These are phyloP conservation scores for Chenopodium album DNA, from an alignment of 148 eudicot genomes.

Conservation along the genomic window DNA sequence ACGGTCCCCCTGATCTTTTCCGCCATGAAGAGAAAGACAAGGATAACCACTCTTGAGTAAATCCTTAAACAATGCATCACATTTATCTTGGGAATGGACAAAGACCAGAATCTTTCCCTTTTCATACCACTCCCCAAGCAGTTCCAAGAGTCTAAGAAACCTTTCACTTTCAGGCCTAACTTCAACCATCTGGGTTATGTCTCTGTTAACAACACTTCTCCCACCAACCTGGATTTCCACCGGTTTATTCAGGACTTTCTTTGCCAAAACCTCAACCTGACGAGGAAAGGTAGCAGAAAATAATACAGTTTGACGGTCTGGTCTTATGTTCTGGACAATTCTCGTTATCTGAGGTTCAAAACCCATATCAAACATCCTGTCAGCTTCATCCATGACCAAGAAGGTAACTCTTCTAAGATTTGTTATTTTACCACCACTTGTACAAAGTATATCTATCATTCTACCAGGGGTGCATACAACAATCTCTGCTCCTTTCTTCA, in stretches of 20 bases:
- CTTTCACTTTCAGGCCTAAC: conserved; percentile 75
- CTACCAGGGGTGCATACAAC: conserved; percentile 90
- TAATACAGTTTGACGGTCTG: conserved; percentile 81
- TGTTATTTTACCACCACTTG: conserved; percentile 76
- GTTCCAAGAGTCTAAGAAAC: conserved; percentile 60
- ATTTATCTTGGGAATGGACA: conserved; percentile 73
- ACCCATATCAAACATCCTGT: conserved; percentile 89
- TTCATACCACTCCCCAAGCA: conserved; percentile 89
- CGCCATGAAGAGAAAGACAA: conserved; percentile 84
- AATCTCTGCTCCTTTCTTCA: conserved; percentile 77
- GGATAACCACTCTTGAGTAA: conserved; percentile 76
- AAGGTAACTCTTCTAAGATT: conserved; percentile 79
- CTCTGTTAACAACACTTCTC: conserved; percentile 82
- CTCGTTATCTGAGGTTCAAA: conserved; percentile 86
- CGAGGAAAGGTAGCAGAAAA: conserved; percentile 90
- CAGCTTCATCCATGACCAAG: conserved; percentile 90
- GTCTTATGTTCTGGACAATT: conserved; percentile 76
- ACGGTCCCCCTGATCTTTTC: conserved; percentile 80
- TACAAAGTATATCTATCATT: conserved; percentile 82
- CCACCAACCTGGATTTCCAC: conserved; percentile 89
- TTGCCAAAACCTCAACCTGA: conserved; percentile 76
- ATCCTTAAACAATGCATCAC: conserved; percentile 66
- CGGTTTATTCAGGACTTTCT: conserved; percentile 68
- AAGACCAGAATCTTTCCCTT: conserved; percentile 75
- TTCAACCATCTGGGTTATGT: conserved; percentile 79